Conservation (phyloP, 495 filamentous ascomycete species). For the Penicillium cataractarum region DNA sequence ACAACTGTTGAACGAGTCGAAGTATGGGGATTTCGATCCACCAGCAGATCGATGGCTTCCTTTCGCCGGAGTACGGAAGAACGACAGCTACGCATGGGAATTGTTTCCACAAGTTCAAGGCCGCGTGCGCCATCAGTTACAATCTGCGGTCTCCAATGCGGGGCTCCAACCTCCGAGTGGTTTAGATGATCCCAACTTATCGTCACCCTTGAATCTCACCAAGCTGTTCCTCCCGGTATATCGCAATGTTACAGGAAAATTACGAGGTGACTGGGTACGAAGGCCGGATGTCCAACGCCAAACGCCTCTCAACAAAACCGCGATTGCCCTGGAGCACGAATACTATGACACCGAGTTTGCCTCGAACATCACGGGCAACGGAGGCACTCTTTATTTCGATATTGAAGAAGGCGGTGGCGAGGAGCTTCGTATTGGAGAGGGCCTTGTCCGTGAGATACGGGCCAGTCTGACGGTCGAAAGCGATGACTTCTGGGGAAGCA, state of each 20-base stretch:
- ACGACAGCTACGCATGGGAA: conserved; percentile 77
- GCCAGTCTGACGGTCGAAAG: conserved; percentile 73
- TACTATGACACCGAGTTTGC: conserved; percentile 62
- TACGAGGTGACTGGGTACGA: conserved; percentile 77
- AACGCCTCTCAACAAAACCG: conserved; percentile 55
- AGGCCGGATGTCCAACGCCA: conserved; percentile 41
- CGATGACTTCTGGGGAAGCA: conserved; percentile 64
- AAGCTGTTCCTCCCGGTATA: conserved; percentile 61
- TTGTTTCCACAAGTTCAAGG: conserved; percentile 57
- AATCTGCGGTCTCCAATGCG: conserved; percentile 44
- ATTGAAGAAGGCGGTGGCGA: conserved; percentile 43
- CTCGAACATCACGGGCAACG: conserved; percentile 67
- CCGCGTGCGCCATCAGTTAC: conserved; percentile 56
- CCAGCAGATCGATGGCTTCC: conserved; percentile 67
- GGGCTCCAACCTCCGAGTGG: conserved; percentile 36
- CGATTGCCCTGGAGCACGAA: conserved; percentile 50
- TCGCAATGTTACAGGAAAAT: conserved; percentile 78
- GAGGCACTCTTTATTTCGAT: conserved; percentile 50
- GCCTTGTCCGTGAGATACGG: conserved; percentile 60
- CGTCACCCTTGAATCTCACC: conserved; percentile 45
- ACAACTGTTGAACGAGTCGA: conserved; percentile 67
- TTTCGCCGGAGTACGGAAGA: conserved; percentile 71
- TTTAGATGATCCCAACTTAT: conserved; percentile 44
- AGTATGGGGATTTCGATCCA: conserved; percentile 74
- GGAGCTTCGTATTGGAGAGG: conserved; percentile 35